Base-by-base conservation (phyloP, 2,329 filamentous ascomycete species). In the Fusarium armeniacum region DNA sequence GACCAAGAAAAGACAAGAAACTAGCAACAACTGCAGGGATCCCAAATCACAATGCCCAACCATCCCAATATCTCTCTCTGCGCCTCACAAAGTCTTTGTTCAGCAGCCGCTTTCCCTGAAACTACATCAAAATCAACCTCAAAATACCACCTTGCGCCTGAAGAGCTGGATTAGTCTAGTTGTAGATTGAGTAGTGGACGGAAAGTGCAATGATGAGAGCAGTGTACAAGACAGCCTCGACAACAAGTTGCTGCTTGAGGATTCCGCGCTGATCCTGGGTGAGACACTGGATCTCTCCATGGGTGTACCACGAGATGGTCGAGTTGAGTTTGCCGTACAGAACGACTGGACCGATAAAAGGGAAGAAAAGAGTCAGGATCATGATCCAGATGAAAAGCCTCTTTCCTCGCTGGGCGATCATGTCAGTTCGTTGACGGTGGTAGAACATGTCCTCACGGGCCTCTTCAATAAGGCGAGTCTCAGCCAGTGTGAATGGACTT, bases 281-380 rank as follows among this genome's bases (percentile, higher is more conserved):
- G 26, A 86, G 75, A 11, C 72, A 72, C 24, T 78, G 75, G 28
- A 81, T 79, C 70, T 85, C 81, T 8, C 85, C 85, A 3, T 78
- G 75, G 0, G 84, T 85, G 54, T 80, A 82, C 84, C 84, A 87
- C 9, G 80, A 80, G 30, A 87, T 79, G 0, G 80, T 80, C 1
- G 78, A 76, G 66, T 85, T 80, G 46, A 86, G 82, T 15, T 76
- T 78, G 13, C 84, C 83, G 12, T 73, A 77, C 28, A 85, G 78
- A 2, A 83, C 81, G 10, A 86, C 70, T 1, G 84, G 61, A 0
- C 83, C 81, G 12, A 84, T 74, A 49, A 87, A 83, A 0, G 85
- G 85, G n/a, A 87, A 79, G 9, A 77, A 41, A 2, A 83, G 56
- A 20, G 81, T 82, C 43, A 84, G 47, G 1, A 76, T 32, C 45